Base-by-base conservation (phyloP, 2,329 filamentous ascomycete species). In the Phialophora verrucosa region DNA sequence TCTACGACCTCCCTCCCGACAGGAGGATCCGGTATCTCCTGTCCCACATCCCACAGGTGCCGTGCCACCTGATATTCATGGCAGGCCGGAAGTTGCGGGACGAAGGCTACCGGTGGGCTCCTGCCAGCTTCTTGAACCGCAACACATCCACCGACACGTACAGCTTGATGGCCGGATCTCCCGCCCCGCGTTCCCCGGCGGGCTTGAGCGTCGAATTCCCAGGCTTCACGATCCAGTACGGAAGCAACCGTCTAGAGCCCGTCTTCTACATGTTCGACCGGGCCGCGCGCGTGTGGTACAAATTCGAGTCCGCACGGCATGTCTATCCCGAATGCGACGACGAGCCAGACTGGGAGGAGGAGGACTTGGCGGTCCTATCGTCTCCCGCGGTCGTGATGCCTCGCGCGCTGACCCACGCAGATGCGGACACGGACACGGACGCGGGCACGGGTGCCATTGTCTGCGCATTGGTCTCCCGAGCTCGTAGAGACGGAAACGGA, bases 311-410 rank as follows among this genome's bases (percentile, higher is more conserved):
- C 49, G 49, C 49, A 14, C 14, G 49, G 8, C 49, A 51, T 23
- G 49, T 51, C 14, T 51, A 51, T 27, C 49, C 49, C n/a, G 49
- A 51, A 27, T 51, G 49, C 49, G 49, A 51, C n/a, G 49, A 51
- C n/a, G 49, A 51, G 49, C 49, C 49, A 51, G 49, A 51, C n/a
- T 51, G 49, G 49, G 49, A 51, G 49, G 32, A 8, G 7, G 29
- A 35, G 3, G 11, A 35, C 11, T 35, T 35, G 32, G 32, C 32
- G 32, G 32, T 1, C 3, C 32, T 35, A 11, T 12, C 32, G 32
- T 42, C 35, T 17, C 35, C 35, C 12, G 35, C 35, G 35, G 17
- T 42, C 14, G 35, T 42, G 35, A 42, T 42, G 35, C 35, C 35
- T 42, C 35, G 35, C 1, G 4, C 5, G 35, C 17, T 42, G 35